These are phyloP conservation scores for Paracamarosporium sp. DNA, from an alignment of 2,329 filamentous ascomycete genomes.

Conservation along the genomic window DNA sequence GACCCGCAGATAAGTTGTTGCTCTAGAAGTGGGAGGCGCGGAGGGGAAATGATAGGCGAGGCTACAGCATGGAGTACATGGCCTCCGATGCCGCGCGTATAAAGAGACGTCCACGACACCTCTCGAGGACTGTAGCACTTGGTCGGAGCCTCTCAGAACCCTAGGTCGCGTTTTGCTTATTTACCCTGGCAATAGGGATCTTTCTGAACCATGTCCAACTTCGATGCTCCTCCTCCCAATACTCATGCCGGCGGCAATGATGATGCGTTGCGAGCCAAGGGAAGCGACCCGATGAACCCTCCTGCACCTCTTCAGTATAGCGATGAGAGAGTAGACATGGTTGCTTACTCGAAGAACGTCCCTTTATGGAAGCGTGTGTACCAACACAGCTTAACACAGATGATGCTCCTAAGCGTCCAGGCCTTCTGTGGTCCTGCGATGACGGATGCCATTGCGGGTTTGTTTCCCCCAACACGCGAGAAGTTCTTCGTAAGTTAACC, in stretches of 20 bases:
- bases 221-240: conserved; percentile 41
- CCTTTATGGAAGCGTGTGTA: conserved; percentile 55
- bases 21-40: not conserved
- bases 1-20: conserved; percentile 7
- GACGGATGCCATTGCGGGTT: conserved; percentile 40
- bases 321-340: conserved; percentile 48
- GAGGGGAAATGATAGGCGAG: not conserved
- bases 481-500: not conserved
- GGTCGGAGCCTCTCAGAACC: not conserved
- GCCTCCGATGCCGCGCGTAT: not conserved
- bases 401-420: conserved; percentile 56
- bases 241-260: conserved; percentile 40
- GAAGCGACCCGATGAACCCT: conserved; percentile 29
- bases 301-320: conserved; percentile 17
- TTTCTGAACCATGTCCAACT: conserved; percentile 27
- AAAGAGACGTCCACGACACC: not conserved
- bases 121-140: not conserved
- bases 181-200: not conserved
- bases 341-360: conserved; percentile 32
- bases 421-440: conserved; percentile 47
- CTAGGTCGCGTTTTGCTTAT: not conserved
- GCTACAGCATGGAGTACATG: not conserved
- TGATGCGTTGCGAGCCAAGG: conserved; percentile 36
- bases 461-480: not conserved
- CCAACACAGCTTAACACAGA: conserved; percentile 58